Conservation (phyloP, 2,329 filamentous ascomycete species). For the Acephala macrosclerotiorum region DNA sequence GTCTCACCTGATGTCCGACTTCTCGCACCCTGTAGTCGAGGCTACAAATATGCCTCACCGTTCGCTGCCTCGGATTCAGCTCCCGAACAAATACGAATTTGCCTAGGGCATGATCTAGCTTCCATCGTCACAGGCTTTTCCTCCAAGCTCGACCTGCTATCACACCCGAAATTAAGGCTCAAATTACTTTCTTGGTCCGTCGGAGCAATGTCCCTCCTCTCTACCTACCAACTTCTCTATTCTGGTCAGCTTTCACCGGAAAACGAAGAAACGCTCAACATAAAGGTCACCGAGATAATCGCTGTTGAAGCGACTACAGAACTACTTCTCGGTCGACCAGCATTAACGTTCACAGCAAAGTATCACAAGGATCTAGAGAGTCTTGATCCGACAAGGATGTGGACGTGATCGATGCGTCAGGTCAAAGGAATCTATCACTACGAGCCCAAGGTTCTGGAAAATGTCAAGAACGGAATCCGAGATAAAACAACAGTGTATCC, state of each 20-base stretch:
- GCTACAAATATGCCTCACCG: neutral
- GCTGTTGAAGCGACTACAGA: neutral
- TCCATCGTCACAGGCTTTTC: neutral
- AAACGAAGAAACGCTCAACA: neutral
- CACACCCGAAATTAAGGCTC: neutral
- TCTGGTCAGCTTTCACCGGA: neutral
- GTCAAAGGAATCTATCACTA: neutral
- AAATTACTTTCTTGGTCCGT: slow-evolving; percentile 6
- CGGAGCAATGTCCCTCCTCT: slow-evolving; percentile 1
- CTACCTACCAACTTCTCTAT: slow-evolving; percentile 3
- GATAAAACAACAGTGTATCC: neutral
- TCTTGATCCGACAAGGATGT: neutral
- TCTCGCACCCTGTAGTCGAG: neutral
- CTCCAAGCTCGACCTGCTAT: neutral
- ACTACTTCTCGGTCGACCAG: neutral
- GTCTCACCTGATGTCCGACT: neutral
- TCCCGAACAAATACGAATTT: neutral
- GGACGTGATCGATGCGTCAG: neutral
- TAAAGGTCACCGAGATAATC: neutral
- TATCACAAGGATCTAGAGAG: neutral
- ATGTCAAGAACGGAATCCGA: neutral
- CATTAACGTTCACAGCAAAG: neutral
- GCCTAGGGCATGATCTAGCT: neutral
- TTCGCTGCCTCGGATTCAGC: neutral
- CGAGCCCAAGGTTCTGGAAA: neutral